Conservation (phyloP, 2,329 filamentous ascomycete species). For the Alternaria infectoria region DNA sequence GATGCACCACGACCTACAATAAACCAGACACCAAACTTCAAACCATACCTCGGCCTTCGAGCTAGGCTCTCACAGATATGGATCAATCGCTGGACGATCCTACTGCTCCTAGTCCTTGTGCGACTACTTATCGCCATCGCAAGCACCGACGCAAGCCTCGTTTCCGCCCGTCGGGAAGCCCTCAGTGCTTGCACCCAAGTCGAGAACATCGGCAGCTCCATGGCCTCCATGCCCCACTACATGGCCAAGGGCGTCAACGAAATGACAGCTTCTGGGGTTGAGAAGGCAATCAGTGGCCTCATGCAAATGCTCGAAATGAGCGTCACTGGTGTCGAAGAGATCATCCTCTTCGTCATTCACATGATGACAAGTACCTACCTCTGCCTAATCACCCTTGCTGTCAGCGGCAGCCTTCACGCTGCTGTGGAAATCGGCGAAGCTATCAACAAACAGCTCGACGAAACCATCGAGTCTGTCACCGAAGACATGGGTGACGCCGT, state of each 20-base stretch:
- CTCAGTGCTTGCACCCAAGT: constrained; percentile 89
- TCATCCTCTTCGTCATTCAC: constrained; percentile 91
- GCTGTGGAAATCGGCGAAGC: constrained; percentile 68
- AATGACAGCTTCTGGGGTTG: constrained; percentile 78
- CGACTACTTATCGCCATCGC: constrained; percentile 78
- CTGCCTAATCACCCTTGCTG: constrained; percentile 83
- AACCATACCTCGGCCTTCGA: constrained; percentile 89
- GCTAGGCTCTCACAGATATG: constrained; percentile 93
- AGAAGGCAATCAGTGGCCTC: constrained; percentile 79
- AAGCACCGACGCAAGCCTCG: constrained; percentile 75
- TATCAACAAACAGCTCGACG: constrained; percentile 66
- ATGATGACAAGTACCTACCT: constrained; percentile 89
- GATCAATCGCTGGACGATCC: constrained; percentile 96
- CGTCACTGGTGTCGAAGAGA: constrained; percentile 81
- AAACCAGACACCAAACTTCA: constrained; percentile 73
- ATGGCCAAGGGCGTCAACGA: constrained; percentile 88
- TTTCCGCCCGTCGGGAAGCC: constrained; percentile 78
- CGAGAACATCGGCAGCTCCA: constrained; percentile 88
- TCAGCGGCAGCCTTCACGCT: constrained; percentile 78
- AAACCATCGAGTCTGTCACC: constrained; percentile 65
- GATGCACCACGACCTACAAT: constrained; percentile 62
- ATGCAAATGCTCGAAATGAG: constrained; percentile 79
- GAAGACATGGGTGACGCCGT: constrained; percentile 54
- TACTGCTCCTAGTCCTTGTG: constrained; percentile 83
- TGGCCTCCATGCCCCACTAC: constrained; percentile 99